Percentiles rank a stretch among this genome's conserved stretches.
Conservation (phyloP, 495 filamentous ascomycete genomes). For the Lasiosphaeria hispida region DNA sequence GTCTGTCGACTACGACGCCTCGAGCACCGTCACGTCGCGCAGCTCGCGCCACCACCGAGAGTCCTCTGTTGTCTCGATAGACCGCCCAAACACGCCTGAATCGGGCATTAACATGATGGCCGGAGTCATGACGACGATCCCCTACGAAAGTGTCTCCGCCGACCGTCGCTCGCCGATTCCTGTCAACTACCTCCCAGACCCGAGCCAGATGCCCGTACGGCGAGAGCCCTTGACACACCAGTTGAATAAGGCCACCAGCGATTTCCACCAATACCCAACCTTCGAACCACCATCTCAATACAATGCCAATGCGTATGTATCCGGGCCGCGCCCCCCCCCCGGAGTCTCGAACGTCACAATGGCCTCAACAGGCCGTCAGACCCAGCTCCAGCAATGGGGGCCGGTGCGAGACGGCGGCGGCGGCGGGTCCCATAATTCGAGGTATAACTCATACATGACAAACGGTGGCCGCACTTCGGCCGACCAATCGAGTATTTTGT, state of each 20-base stretch:
- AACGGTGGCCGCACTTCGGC: conserved; percentile 42
- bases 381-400: conserved; percentile 73
- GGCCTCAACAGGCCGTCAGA: conserved; percentile 66
- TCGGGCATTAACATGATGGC: conserved; percentile 64
- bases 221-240: conserved; percentile 78
- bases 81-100: conserved; percentile 55
- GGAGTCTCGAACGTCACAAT: conserved; percentile 62
- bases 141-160: conserved; percentile 72
- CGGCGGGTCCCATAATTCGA: conserved; percentile 48
- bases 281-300: conserved; percentile 56
- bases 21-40: conserved; percentile 62
- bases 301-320: conserved; percentile 54
- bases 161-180: conserved; percentile 70
- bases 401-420: conserved; percentile 54
- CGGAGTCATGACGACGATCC: conserved; percentile 87
- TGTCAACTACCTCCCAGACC: conserved; percentile 71
- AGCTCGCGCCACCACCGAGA: conserved; percentile 78
- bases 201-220: conserved; percentile 60
- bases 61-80: conserved; percentile 72
- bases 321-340: conserved; percentile 69
- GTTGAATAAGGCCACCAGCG: conserved; percentile 69
- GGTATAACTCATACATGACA: conserved; percentile 66
- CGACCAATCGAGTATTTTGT: conserved; percentile 55
- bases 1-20: conserved; percentile 48
- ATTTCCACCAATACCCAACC: conserved; percentile 88